Evolutionary conservation across 2,329 filamentous ascomycete genomes (phyloP).

Genomic region (Arthrobotrys conoides): DNA sequence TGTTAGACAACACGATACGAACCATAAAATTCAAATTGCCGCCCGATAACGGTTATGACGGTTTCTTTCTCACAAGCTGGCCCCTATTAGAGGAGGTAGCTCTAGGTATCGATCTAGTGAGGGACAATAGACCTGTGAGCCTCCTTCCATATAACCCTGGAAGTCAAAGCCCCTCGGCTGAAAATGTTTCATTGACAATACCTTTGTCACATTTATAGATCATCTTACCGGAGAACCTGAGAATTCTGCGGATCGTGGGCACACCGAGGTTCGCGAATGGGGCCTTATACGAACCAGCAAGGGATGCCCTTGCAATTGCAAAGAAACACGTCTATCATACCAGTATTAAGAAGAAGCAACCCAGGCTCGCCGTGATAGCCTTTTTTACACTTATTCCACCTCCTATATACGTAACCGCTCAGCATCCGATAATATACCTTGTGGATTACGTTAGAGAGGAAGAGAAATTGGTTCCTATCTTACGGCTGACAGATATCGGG

Average conservation of each 20-base stretch:
- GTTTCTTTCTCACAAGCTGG: slow-evolving; percentile 41
- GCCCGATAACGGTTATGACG: slow-evolving; percentile 37
- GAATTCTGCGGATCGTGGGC: slow-evolving; percentile 29
- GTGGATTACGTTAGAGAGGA: slow-evolving; percentile 20
- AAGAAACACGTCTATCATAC: slow-evolving; percentile 35
- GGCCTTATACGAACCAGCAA: slow-evolving; percentile 16
- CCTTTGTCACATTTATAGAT: slow-evolving; percentile 12
- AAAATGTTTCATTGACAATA: background rate
- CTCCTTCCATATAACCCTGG: background rate
- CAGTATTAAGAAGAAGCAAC: slow-evolving; percentile 9
- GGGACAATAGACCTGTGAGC: slow-evolving; percentile 40
- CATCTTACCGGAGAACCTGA: slow-evolving; percentile 29
- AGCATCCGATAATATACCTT: slow-evolving; percentile 31
- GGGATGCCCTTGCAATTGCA: slow-evolving; percentile 24
- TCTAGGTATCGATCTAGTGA: slow-evolving; percentile 33
- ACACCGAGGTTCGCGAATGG: slow-evolving; percentile 28
- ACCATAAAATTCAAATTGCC: slow-evolving; percentile 35
- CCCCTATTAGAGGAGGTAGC: slow-evolving; percentile 26
- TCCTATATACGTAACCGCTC: slow-evolving; percentile 14
- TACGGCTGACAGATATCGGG: slow-evolving; percentile 16
- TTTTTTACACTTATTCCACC: slow-evolving; percentile 37
- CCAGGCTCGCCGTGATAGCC: slow-evolving; percentile 27
- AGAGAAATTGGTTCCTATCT: background rate
- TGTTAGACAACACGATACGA: slow-evolving; percentile 37
- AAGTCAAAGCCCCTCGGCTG: background rate